These are phyloP conservation scores for Torulaspora maleeae DNA, from an alignment of 805 yeast species.

Conservation along the genomic window DNA sequence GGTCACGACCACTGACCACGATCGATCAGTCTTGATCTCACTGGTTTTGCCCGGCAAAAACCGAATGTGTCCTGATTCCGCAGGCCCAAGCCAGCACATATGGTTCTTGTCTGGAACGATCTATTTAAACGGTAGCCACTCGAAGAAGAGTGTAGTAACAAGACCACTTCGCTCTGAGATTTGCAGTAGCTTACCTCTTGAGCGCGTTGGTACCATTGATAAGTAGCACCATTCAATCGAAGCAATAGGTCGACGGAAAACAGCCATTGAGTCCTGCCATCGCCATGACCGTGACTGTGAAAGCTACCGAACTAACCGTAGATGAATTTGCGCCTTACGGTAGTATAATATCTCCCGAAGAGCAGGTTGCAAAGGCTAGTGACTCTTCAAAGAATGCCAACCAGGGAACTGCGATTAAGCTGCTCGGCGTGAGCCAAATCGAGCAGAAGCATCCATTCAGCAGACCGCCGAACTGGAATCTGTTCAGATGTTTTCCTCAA, in stretches of 20 bases:
- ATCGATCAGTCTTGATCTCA: not conserved
- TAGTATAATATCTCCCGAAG: conserved; percentile 69
- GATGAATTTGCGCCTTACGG: conserved; percentile 66
- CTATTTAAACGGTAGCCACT: too few species aligned
- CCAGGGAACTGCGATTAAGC: conserved; percentile 88
- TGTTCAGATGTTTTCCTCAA: conserved; percentile 79
- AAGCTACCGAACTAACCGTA: conserved; percentile 62
- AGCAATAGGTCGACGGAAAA: not conserved
- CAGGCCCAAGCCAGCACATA: not conserved
- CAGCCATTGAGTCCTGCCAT: not conserved
- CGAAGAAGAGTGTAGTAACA: too few species aligned
- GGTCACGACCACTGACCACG: too few species aligned
- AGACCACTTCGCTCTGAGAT: too few species aligned
- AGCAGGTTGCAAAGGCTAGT: conserved; percentile 45
- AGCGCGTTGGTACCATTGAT: not conserved
- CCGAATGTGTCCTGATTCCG: not conserved
- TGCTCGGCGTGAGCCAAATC: conserved; percentile 67
- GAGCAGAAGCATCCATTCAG: conserved; percentile 42
- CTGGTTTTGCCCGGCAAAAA: not conserved
- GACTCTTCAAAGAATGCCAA: conserved; percentile 55
- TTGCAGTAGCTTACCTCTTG: not conserved
- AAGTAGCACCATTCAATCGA: not conserved
- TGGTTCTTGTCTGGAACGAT: too few species aligned
- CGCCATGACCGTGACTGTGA: conserved; percentile 16
- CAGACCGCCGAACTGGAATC: conserved; percentile 66